phyloP scores from a whole-genome alignment of 371 early-diverging fungal species.

The Mycotypha africana region DNA sequence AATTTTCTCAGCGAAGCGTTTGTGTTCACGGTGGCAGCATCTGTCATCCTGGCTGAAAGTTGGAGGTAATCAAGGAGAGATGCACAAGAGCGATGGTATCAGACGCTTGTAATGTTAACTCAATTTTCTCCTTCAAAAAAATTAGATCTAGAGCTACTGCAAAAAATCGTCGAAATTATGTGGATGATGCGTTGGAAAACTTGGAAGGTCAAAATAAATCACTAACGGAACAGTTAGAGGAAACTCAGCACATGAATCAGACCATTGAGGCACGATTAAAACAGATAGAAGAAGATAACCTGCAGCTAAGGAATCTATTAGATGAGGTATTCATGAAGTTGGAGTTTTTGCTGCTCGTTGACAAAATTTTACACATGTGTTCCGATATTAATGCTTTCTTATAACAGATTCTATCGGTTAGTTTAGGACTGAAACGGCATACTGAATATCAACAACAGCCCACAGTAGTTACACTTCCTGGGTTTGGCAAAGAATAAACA shows the following conservation, averaged over 20 bases:
- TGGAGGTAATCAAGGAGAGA: constrained; percentile 58
- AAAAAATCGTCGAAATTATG: constrained; percentile 55
- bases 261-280: constrained; percentile 31
- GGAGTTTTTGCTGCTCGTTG: too few species aligned
- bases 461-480: constrained; percentile 18
- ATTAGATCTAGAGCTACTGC: constrained; percentile 64
- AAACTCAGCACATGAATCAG: constrained; percentile 21
- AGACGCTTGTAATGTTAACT: too few species aligned
- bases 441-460: constrained; percentile 44
- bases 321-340: constrained; percentile 49
- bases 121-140: too few species aligned
- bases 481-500: constrained; percentile 9
- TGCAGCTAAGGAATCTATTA: constrained; percentile 38
- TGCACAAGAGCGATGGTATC: too few species aligned
- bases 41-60: constrained; percentile 67
- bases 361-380: background rate
- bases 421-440: constrained; percentile 48
- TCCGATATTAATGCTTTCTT: background rate
- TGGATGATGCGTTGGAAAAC: constrained; percentile 70
- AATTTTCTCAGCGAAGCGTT: constrained; percentile 84
- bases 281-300: constrained; percentile 44
- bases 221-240: constrained; percentile 40
- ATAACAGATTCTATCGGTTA: constrained; percentile 45
- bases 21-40: constrained; percentile 79
- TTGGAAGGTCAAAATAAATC: constrained; percentile 43